A percentile compares a stretch with the other conserved stretches of the same genome.
phyloP scores from a whole-genome alignment of 2,329 filamentous ascomycete genomes.

The Phaeosphaeria sp. region DNA sequence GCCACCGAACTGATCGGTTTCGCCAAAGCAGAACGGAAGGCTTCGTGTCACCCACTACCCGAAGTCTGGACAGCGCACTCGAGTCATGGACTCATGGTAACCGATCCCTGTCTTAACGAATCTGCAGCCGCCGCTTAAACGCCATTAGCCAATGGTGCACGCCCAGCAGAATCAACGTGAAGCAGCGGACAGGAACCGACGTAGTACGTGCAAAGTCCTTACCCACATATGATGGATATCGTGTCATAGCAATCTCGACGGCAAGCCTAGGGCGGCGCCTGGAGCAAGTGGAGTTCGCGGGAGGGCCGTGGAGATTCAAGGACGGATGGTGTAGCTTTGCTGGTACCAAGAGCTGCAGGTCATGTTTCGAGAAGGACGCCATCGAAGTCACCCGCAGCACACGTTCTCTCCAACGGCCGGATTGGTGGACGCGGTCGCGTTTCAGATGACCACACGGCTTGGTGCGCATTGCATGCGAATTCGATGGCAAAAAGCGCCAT shows the following conservation, averaged over 20 bases:
- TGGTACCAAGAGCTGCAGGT: conserved; percentile 14
- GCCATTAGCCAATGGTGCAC: conserved; percentile 19
- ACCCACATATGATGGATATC: not conserved
- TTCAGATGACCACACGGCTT: conserved; percentile 13
- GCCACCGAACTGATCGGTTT: conserved; percentile 15
- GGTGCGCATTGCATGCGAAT: conserved; percentile 1
- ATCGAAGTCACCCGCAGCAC: conserved; percentile 3
- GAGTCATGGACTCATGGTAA: conserved; percentile 20
- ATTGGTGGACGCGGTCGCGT: conserved; percentile 10
- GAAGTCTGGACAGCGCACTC: conserved; percentile 13
- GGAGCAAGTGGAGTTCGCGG: not conserved
- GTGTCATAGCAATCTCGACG: not conserved
- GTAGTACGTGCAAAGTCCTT: conserved; percentile 1
- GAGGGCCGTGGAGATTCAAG: conserved; percentile 18
- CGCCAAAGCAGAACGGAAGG: conserved; percentile 20
- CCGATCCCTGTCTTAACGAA: conserved; percentile 28
- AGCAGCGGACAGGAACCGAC: conserved; percentile 5
- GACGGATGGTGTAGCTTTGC: conserved; percentile 15
- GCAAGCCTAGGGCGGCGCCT: not conserved
- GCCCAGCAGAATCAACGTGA: conserved; percentile 8
- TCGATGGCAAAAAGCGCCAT: conserved; percentile 5
- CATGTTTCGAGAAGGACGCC: conserved; percentile 17
- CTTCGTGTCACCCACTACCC: conserved; percentile 28
- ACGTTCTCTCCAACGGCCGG: not conserved
- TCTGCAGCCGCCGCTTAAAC: conserved; percentile 28